phyloP scores from a whole-genome alignment of 495 filamentous ascomycete species.

The Thozetella sp. region DNA sequence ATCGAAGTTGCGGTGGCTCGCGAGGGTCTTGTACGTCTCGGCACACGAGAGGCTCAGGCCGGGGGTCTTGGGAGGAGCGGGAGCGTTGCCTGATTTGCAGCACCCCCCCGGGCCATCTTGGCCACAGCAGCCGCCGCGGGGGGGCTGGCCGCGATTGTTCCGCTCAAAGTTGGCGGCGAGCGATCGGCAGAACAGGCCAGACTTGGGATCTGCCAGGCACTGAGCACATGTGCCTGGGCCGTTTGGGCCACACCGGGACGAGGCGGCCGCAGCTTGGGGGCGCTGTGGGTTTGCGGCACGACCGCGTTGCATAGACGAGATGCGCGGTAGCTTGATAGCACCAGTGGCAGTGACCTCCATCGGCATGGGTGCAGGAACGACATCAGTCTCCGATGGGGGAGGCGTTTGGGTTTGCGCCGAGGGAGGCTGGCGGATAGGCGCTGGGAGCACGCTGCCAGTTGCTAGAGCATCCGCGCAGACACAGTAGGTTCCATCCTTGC shows the following conservation, averaged over 20 bases:
- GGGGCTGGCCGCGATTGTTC: slow-evolving; percentile 44
- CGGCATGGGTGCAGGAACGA: slow-evolving; percentile 35
- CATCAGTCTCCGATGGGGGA: slow-evolving; percentile 69
- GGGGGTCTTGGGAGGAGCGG: slow-evolving; percentile 4
- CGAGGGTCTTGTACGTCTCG: slow-evolving; percentile 80
- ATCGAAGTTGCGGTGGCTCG: slow-evolving; percentile 78
- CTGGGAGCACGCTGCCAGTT: slow-evolving; percentile 20
- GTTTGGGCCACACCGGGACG: slow-evolving; percentile 58
- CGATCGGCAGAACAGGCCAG: slow-evolving; percentile 84
- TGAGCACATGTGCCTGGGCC: slow-evolving; percentile 81
- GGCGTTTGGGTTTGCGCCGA: slow-evolving; percentile 62
- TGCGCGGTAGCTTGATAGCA: slow-evolving; percentile 47
- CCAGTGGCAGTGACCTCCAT: slow-evolving; percentile 49
- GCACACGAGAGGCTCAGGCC: slow-evolving; percentile 62
- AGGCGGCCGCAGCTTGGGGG: background rate
- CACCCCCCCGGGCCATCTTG: slow-evolving; percentile 37
- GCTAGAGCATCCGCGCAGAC: slow-evolving; percentile 77
- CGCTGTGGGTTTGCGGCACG: slow-evolving; percentile 7
- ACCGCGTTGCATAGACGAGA: slow-evolving; percentile 25
- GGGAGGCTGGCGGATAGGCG: slow-evolving; percentile 11
- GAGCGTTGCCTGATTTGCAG: slow-evolving; percentile 26
- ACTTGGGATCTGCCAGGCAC: slow-evolving; percentile 75
- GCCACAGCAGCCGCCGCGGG: slow-evolving; percentile 51
- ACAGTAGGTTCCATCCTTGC: slow-evolving; percentile 80
- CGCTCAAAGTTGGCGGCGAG: slow-evolving; percentile 66